phyloP scores from a whole-genome alignment of 371 early-diverging fungal genomes.

The Saksenaea oblongispora region DNA sequence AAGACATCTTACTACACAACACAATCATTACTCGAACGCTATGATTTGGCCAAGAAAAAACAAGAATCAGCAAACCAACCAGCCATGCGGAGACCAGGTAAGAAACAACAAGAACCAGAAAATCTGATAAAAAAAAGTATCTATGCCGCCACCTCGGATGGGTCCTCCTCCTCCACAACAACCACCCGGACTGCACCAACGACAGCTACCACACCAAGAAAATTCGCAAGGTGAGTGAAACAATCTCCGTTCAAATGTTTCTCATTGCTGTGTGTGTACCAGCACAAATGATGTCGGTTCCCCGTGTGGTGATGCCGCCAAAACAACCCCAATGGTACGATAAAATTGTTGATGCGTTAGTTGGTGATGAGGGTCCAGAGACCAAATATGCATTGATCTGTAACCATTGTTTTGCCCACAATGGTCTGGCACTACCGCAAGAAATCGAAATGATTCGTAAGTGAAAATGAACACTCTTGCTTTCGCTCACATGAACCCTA shows the following conservation, averaged over 20 bases:
- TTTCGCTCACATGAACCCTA: neutral
- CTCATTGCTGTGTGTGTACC: neutral
- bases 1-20: slow-evolving; percentile 84
- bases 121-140: slow-evolving; percentile 1
- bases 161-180: neutral
- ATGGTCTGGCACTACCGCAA: slow-evolving; percentile 88
- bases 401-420: slow-evolving; percentile 85
- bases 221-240: slow-evolving; percentile 6
- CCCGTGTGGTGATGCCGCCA: slow-evolving; percentile 8
- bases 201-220: neutral
- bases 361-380: slow-evolving; percentile 83
- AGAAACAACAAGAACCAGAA: neutral
- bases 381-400: slow-evolving; percentile 93
- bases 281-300: neutral
- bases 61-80: slow-evolving; percentile 9
- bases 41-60: slow-evolving; percentile 56
- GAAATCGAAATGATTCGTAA: slow-evolving; percentile 76
- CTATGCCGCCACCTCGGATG: slow-evolving; percentile 11
- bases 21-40: slow-evolving; percentile 85
- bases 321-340: slow-evolving; percentile 70
- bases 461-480: slow-evolving; percentile 9
- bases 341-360: slow-evolving; percentile 81
- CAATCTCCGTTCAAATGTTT: slow-evolving; percentile 6
- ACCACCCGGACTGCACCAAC: slow-evolving; percentile 1
- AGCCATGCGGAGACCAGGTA: slow-evolving; percentile 16